Percentiles rank a stretch among this genome's conserved stretches.
phyloP scores from a whole-genome alignment of 2,329 filamentous ascomycete species.

The Beauveria asiatica region DNA sequence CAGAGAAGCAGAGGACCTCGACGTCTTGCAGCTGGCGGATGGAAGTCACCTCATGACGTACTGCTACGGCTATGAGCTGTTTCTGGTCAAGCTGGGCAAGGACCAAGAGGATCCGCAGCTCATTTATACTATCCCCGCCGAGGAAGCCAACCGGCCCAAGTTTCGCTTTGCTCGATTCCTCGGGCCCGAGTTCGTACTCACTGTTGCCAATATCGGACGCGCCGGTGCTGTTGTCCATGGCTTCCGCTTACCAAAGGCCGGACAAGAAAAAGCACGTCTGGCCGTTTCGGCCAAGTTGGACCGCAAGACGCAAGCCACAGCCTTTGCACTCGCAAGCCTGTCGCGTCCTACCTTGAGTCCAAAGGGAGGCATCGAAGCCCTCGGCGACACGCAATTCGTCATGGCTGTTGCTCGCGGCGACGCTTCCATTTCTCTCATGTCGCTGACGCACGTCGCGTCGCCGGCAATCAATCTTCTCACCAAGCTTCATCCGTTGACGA shows the following conservation, averaged over 20 bases:
- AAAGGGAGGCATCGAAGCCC: slow-evolving; percentile 22
- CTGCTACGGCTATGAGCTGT: slow-evolving; percentile 68
- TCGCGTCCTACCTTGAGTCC: slow-evolving; percentile 41
- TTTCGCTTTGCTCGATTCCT: slow-evolving; percentile 54
- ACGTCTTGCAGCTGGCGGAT: slow-evolving; percentile 53
- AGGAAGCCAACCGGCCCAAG: slow-evolving; percentile 37
- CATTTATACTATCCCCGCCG: slow-evolving; percentile 49
- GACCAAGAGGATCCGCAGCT: slow-evolving; percentile 37
- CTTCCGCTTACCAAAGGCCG: slow-evolving; percentile 40
- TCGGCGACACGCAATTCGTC: slow-evolving; percentile 65
- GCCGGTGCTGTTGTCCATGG: slow-evolving; percentile 50
- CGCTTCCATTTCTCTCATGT: slow-evolving; percentile 68
- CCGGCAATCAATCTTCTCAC: slow-evolving; percentile 40
- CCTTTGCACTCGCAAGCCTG: slow-evolving; percentile 68
- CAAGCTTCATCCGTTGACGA: slow-evolving; percentile 43
- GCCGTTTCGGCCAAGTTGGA: slow-evolving; percentile 51
- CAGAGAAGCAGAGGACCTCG: slow-evolving; percentile 59
- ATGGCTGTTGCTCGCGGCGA: slow-evolving; percentile 76
- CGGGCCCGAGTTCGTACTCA: slow-evolving; percentile 47
- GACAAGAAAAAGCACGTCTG: slow-evolving; percentile 36
- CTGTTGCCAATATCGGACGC: slow-evolving; percentile 48
- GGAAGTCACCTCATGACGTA: slow-evolving; percentile 66
- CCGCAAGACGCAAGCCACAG: slow-evolving; percentile 61
- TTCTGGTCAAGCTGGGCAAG: slow-evolving; percentile 51
- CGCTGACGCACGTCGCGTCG: slow-evolving; percentile 57